These are phyloP conservation scores for Fagus crenata DNA, from an alignment of 306 rosid genomes.

Conservation along the genomic window DNA sequence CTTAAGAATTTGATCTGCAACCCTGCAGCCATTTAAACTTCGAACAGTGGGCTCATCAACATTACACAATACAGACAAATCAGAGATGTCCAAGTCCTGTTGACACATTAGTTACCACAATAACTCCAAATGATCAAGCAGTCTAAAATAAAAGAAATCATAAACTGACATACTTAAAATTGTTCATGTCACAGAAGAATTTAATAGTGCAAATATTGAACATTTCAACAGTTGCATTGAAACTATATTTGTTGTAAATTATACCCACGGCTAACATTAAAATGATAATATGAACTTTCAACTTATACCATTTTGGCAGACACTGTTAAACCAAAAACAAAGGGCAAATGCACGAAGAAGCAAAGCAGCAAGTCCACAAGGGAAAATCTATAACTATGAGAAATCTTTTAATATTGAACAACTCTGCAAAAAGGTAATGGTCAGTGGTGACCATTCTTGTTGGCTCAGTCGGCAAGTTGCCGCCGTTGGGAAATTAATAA, in stretches of 20 bases:
- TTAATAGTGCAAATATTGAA: not conserved
- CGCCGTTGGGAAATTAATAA: too few species aligned
- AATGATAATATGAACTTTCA: not conserved
- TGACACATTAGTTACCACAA: constrained; percentile 25
- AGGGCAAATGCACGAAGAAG: too few species aligned
- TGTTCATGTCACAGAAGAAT: not conserved
- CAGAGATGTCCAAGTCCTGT: constrained; percentile 85
- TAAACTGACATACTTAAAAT: not conserved
- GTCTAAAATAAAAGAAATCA: not conserved
- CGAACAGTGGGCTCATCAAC: constrained; percentile 94
- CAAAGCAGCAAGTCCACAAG: not conserved
- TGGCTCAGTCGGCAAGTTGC: too few species aligned
- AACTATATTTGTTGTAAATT: not conserved
- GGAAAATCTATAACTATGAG: not conserved
- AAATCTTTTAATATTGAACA: not conserved
- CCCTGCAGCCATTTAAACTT: constrained; percentile 95
- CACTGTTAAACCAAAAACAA: too few species aligned
- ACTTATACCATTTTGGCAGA: not conserved
- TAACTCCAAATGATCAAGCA: constrained; percentile 14
- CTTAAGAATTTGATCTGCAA: constrained; percentile 96
- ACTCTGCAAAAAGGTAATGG: not conserved
- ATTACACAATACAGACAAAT: constrained; percentile 58
- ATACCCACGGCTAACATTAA: not conserved
- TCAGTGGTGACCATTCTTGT: too few species aligned
- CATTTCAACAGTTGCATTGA: not conserved